These are phyloP conservation scores for Penstemon davidsonii DNA, from an alignment of 257 asterid species.

Conservation along the genomic window DNA sequence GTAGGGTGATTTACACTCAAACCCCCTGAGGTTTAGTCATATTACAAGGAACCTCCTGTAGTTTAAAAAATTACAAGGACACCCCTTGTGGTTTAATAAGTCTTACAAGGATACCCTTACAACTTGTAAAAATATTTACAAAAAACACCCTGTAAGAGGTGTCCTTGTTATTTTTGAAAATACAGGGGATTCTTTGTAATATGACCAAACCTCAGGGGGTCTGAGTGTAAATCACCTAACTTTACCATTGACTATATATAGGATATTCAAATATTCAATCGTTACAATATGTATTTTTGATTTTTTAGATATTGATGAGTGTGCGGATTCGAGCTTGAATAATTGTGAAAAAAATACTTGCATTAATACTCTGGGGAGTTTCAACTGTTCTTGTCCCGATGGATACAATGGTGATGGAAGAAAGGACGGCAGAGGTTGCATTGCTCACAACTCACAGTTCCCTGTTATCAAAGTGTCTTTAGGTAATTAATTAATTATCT, in stretches of 20 bases:
- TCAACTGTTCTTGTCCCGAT: slow-evolving; percentile 53
- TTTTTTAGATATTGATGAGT: slow-evolving; percentile 45
- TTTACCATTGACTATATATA: not conserved
- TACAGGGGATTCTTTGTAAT: no score
- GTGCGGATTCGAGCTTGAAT: slow-evolving; percentile 34
- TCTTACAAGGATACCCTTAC: no score
- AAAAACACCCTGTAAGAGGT: no score
- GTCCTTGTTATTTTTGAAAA: no score
- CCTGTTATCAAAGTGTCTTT: slow-evolving; percentile 50
- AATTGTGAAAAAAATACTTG: slow-evolving; percentile 37
- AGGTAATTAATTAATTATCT: slow-evolving; percentile 24
- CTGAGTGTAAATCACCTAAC: no score
- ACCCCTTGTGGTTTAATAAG: no score
- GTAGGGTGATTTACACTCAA: no score
- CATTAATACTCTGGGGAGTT: slow-evolving; percentile 42
- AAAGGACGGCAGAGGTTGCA: slow-evolving; percentile 46
- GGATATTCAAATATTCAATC: not conserved
- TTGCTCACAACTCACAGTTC: slow-evolving; percentile 40
- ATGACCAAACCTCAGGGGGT: no score
- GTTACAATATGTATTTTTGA: not conserved
- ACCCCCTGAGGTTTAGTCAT: no score
- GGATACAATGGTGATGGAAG: slow-evolving; percentile 62
- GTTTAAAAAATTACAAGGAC: no score
- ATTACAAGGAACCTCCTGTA: no score
- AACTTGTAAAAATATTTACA: no score